Conservation (phyloP, 768 basidiomycete genomes). For the Leccinum ochraceum region DNA sequence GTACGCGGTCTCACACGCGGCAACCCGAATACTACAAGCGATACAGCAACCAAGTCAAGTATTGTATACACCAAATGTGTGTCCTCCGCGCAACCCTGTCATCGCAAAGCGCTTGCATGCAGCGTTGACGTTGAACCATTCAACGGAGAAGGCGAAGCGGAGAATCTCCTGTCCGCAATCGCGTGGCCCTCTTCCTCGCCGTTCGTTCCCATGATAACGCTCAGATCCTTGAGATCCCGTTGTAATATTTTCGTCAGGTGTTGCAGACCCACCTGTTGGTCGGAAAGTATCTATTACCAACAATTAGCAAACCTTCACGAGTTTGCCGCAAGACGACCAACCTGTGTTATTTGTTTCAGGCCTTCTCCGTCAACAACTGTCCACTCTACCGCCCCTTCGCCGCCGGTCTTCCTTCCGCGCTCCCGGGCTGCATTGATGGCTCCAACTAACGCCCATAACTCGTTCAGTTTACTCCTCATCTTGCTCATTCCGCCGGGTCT, state of each 20-base stretch:
- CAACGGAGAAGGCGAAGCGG: conserved; percentile 22
- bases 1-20: conserved; percentile 26
- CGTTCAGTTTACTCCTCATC: conserved; percentile 73
- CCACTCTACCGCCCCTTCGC: conserved; percentile 59
- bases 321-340: conserved; percentile 31
- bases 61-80: conserved; percentile 12
- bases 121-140: conserved; percentile 28
- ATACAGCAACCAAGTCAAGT: conserved; percentile 3
- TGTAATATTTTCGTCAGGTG: conserved; percentile 78
- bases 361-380: conserved; percentile 88
- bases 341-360: conserved; percentile 72
- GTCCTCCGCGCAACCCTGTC: conserved; percentile 6
- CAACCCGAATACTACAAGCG: conserved; percentile 7
- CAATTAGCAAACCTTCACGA: not conserved
- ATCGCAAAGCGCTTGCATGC: conserved; percentile 29
- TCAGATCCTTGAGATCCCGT: conserved; percentile 62
- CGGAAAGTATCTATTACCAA: conserved; percentile 60
- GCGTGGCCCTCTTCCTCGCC: conserved; percentile 33
- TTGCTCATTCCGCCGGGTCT: conserved; percentile 52
- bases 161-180: conserved; percentile 17
- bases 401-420: conserved; percentile 42
- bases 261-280: conserved; percentile 79
- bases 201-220: conserved; percentile 58
- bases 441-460: conserved; percentile 84
- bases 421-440: conserved; percentile 63